Conservation (phyloP, 2,329 filamentous ascomycete species). For the Davidsoniella australis region DNA sequence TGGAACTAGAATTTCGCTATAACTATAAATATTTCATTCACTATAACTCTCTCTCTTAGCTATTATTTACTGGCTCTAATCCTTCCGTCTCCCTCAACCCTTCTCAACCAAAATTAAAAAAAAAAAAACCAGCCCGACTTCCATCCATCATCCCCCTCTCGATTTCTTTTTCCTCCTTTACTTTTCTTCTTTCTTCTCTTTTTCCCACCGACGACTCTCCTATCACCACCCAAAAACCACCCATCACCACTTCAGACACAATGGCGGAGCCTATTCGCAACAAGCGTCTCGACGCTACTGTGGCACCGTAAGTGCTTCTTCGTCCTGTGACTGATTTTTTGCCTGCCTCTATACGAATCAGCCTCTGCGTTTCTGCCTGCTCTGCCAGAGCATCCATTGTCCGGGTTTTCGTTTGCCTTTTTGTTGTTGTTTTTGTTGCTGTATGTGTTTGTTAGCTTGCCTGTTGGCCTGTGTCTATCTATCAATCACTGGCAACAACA, state of each 20-base stretch:
- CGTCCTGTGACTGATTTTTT: slow-evolving; percentile 13
- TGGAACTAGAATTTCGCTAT: too few relatives aligned
- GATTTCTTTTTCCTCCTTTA: slow-evolving; percentile 17
- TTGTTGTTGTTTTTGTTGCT: background rate
- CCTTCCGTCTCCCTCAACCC: slow-evolving; percentile 7
- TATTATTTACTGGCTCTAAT: slow-evolving; percentile 5
- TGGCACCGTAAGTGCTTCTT: slow-evolving; percentile 37
- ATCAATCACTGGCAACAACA: slow-evolving; percentile 1
- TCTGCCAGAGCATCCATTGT: too few relatives aligned
- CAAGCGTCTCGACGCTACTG: slow-evolving; percentile 38
- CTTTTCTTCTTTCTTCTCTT: slow-evolving; percentile 17
- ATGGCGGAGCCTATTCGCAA: slow-evolving; percentile 50
- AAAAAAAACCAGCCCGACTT: slow-evolving; percentile 7
- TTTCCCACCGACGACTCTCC: slow-evolving; percentile 13
- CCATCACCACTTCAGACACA: slow-evolving; percentile 17
- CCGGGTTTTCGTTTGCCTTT: background rate
- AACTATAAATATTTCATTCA: background rate
- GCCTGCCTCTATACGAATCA: slow-evolving; percentile 1
- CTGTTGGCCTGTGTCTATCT: background rate
- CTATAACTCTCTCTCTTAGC: background rate
- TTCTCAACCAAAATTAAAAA: background rate
- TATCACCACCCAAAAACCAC: slow-evolving; percentile 6
- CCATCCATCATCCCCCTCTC: slow-evolving; percentile 17
- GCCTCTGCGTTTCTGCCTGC: background rate
- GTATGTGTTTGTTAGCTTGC: background rate